Evolutionary conservation across 2,329 filamentous ascomycete genomes (phyloP).

Genomic region (Sclerotinia borealis): DNA sequence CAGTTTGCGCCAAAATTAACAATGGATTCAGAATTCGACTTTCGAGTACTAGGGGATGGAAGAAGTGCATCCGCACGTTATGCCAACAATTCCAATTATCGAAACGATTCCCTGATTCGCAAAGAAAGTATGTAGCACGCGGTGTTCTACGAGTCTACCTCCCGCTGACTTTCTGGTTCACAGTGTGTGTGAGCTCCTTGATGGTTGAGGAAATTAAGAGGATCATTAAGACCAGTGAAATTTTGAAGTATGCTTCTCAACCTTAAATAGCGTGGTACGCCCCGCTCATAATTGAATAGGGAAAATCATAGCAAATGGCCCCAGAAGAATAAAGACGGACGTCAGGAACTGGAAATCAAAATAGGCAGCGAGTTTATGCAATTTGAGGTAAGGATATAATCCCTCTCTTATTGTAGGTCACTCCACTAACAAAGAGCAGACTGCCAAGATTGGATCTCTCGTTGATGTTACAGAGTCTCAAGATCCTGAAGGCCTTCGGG

Average conservation of each 20-base stretch:
- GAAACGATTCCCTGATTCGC: conserved; percentile 95
- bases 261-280: background rate
- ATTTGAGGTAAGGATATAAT: conserved; percentile 64
- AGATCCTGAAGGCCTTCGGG: conserved; percentile 89
- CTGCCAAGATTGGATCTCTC: conserved; percentile 94
- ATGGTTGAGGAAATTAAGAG: conserved; percentile 92
- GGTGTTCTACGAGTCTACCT: background rate
- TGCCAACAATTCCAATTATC: conserved; percentile 99
- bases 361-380: conserved; percentile 94
- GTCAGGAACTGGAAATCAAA: conserved; percentile 92
- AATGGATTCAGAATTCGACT: conserved; percentile 75
- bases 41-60: conserved; percentile 85
- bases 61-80: conserved; percentile 91
- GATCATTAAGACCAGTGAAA: conserved; percentile 95
- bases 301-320: conserved; percentile 99
- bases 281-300: conserved; percentile 42
- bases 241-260: conserved; percentile 70
- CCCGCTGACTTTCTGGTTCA: conserved; percentile 12
- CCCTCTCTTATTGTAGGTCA: background rate
- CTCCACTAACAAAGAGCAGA: conserved; percentile 46
- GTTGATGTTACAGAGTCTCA: conserved; percentile 95
- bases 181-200: conserved; percentile 92
- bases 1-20: conserved; percentile 16
- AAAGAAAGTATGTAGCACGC: conserved; percentile 79
- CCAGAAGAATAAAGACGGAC: conserved; percentile 97